Evolutionary conservation across 345 rosid genomes (phyloP).

Genomic region (Corymbia maculata): DNA sequence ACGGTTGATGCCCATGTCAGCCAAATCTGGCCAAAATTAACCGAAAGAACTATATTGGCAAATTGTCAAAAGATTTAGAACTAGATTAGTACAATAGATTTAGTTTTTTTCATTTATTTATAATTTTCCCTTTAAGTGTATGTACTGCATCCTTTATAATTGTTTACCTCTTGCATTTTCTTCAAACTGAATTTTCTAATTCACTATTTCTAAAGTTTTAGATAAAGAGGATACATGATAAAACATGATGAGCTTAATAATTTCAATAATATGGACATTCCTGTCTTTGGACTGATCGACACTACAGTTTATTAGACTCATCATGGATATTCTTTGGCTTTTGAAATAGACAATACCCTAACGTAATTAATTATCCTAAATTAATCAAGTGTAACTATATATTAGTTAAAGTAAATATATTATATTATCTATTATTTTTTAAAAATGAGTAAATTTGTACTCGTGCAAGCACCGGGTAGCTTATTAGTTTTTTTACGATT

Average conservation of each 20-base stretch:
- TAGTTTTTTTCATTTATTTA: no score
- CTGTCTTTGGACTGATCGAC: background rate
- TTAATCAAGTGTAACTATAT: background rate
- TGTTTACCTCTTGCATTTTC: background rate
- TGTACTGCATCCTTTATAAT: background rate
- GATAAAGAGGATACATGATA: background rate
- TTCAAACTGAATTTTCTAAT: no score
- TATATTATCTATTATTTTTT: no score
- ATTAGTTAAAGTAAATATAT: background rate
- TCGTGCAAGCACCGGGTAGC: fast-evolving
- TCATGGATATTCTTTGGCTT: background rate
- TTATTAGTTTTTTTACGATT: no score
- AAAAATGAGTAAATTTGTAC: no score
- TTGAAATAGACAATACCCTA: background rate
- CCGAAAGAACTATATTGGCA: fast-evolving
- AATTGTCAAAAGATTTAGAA: no score
- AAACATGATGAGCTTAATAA: background rate
- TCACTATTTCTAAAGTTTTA: background rate
- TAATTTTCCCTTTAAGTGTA: background rate
- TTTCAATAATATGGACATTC: background rate
- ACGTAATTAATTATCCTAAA: background rate
- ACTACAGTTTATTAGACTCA: background rate
- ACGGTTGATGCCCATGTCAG: fast-evolving
- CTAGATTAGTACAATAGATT: background rate
- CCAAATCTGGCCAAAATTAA: no score